Base-by-base conservation (phyloP, 2,329 filamentous ascomycete species). In the Penicillium fuscoglaucum region DNA sequence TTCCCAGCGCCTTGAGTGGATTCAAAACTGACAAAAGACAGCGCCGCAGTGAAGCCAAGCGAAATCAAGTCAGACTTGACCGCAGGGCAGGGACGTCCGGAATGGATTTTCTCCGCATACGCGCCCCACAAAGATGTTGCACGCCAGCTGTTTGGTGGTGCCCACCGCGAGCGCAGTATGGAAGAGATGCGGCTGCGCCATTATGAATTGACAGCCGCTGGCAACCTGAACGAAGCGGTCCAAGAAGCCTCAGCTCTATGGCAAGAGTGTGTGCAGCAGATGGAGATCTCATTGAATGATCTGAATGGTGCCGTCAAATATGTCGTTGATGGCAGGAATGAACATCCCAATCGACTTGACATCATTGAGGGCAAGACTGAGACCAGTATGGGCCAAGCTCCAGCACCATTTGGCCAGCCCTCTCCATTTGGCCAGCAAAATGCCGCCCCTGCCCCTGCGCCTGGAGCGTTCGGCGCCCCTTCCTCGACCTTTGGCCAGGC, bases 21-120 rank as follows among this genome's bases (percentile, higher is more conserved):
- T 58, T 21, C 45, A 17, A 17, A 37, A 52, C 59, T 67, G 71
- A 74, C 57, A 50, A 43, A 55, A 64, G 13, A 59, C 69, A 81
- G 79, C 57, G 82, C 85, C 70, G 80, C 75, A 45, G 74, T 92
- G 41, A 83, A 77, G n/a, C 76, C 77, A 43, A 84, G 84, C 0
- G 77, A 76, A 2, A 88, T 96, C 66, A 82, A 82, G 60, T 76
- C 77, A 53, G 91, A 96, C 70, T 80, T 96, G 46, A 84, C 82
- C 0, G 61, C 66, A 24, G 74, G 74, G 6, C 80, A 82, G 24
- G 90, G 95, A 60, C 83, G 84, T 9, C 93, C 93, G 19, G 78
- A 85, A 80, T 98, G 93, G 90, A 88, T 95, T 5, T 83, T 97
- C 26, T 96, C 93, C 1, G 84, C 89, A 24, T 98, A 96, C 74